Percentiles rank a stretch among this genome's conserved stretches.
These are phyloP conservation scores for Coemansia sp. DNA, from an alignment of 192 early-diverging fungal genomes.

Conservation along the genomic window DNA sequence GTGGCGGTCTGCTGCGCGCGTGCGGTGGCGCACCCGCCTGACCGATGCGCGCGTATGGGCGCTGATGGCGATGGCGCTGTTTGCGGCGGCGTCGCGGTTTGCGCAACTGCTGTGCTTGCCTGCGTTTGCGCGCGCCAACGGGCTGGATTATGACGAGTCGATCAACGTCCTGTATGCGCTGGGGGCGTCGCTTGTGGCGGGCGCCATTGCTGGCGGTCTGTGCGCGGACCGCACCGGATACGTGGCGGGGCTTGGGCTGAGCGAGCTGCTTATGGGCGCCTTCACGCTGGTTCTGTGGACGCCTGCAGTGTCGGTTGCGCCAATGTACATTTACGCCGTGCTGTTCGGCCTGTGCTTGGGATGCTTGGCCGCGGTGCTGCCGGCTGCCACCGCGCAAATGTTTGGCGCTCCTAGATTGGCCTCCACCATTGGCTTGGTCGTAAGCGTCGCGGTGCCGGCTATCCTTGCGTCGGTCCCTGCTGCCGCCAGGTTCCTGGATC, in stretches of 20 bases:
- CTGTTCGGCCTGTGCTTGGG: constrained; percentile 32
- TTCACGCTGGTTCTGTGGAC: constrained; percentile 35
- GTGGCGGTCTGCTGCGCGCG: neutral
- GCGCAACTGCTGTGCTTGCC: constrained; percentile 37
- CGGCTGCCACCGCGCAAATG: constrained; percentile 26
- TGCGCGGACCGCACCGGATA: constrained; percentile 25
- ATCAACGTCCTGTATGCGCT: constrained; percentile 25
- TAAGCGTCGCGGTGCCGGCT: constrained; percentile 17
- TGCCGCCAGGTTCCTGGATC: constrained; percentile 18
- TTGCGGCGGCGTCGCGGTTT: constrained; percentile 24
- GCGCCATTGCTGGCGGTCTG: constrained; percentile 18
- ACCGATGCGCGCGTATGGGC: constrained; percentile 16
- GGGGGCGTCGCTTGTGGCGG: constrained; percentile 13
- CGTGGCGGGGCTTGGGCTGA: constrained; percentile 29
- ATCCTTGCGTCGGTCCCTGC: constrained; percentile 24
- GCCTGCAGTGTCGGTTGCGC: constrained; percentile 15
- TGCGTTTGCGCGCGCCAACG: constrained; percentile 18
- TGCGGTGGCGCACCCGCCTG: constrained; percentile 11
- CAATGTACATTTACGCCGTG: constrained; percentile 30
- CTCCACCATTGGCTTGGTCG: constrained; percentile 20
- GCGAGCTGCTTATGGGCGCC: constrained; percentile 22
- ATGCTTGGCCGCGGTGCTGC: constrained; percentile 18
- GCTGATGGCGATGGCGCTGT: constrained; percentile 24
- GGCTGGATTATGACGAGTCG: constrained; percentile 1
- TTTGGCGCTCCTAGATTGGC: constrained; percentile 32